Percentiles rank a stretch among this genome's conserved stretches.
phyloP scores from a whole-genome alignment of 768 basidiomycete species.

The Lactarius psammicola region DNA sequence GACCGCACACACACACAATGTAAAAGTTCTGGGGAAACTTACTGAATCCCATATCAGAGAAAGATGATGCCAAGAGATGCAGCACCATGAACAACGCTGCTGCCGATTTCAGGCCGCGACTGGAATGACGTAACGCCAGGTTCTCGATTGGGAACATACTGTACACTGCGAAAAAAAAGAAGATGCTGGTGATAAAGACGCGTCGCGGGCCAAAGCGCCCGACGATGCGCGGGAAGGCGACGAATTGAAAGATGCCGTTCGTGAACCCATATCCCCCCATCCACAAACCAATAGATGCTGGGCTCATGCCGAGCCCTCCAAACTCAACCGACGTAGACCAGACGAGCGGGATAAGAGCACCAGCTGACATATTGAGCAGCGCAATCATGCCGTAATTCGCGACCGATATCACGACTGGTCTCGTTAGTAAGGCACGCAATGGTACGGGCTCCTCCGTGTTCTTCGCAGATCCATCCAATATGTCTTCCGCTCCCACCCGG shows the following conservation, averaged over 20 bases:
- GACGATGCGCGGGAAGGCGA: slow-evolving; percentile 40
- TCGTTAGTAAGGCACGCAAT: slow-evolving; percentile 38
- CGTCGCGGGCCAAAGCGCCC: slow-evolving; percentile 39
- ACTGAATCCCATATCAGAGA: slow-evolving; percentile 22
- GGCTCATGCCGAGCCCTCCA: slow-evolving; percentile 41
- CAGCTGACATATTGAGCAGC: slow-evolving; percentile 44
- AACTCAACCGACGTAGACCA: slow-evolving; percentile 43
- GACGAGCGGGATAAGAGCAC: slow-evolving; percentile 47
- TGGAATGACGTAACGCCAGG: background rate
- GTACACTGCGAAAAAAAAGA: slow-evolving; percentile 31
- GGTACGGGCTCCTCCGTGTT: slow-evolving; percentile 25
- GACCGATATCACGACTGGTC: slow-evolving; percentile 42
- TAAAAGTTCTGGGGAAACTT: background rate
- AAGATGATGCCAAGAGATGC: slow-evolving; percentile 5
- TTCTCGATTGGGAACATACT: slow-evolving; percentile 34
- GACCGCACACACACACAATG: background rate
- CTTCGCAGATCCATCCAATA: too few species aligned
- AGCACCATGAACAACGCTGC: background rate
- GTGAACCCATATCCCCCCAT: slow-evolving; percentile 39
- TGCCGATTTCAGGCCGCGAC: background rate
- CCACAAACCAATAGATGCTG: slow-evolving; percentile 40
- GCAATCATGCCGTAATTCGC: slow-evolving; percentile 44
- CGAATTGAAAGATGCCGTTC: slow-evolving; percentile 41
- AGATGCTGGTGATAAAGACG: slow-evolving; percentile 32
- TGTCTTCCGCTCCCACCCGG: too few species aligned